Conservation (phyloP, 2,329 filamentous ascomycete genomes). For the Aspergillus intermedius region DNA sequence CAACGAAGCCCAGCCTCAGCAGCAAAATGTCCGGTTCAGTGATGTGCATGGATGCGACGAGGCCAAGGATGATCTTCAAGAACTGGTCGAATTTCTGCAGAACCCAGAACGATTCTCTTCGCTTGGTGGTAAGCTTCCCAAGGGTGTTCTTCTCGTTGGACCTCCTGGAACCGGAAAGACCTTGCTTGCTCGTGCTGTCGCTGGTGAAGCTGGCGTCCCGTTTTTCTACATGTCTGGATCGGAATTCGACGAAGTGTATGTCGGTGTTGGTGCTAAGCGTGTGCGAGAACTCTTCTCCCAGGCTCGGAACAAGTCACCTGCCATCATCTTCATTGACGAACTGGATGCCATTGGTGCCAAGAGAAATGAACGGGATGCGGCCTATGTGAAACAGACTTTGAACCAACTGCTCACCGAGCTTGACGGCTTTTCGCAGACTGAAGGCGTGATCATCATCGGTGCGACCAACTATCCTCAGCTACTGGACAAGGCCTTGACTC, state of each 20-base stretch:
- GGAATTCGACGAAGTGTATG: constrained; percentile 97
- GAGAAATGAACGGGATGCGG: constrained; percentile 84
- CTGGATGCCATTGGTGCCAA: constrained; percentile 91
- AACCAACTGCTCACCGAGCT: constrained; percentile 96
- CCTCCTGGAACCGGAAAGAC: constrained; percentile 98
- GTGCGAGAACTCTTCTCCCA: constrained; percentile 86
- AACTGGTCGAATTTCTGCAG: constrained; percentile 92
- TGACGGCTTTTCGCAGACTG: constrained; percentile 92
- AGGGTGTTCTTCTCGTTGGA: constrained; percentile 89
- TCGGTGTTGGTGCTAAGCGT: constrained; percentile 92
- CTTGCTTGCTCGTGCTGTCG: constrained; percentile 86
- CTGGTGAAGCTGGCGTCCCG: constrained; percentile 91
- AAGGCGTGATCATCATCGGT: constrained; percentile 88
- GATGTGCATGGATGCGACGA: constrained; percentile 98
- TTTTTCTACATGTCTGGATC: constrained; percentile 99
- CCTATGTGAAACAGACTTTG: constrained; percentile 93
- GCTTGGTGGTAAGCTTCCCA: constrained; percentile 91
- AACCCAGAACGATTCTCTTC: constrained; percentile 90
- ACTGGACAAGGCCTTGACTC: constrained; percentile 87
- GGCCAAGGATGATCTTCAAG: constrained; percentile 94
- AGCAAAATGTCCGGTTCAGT: constrained; percentile 82
- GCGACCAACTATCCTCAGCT: constrained; percentile 94
- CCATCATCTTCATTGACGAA: constrained; percentile 94
- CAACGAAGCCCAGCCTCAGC: constrained; percentile 84
- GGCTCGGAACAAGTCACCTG: constrained; percentile 76